phyloP scores from a whole-genome alignment of 2,329 filamentous ascomycete species.

The Fusarium udum region DNA sequence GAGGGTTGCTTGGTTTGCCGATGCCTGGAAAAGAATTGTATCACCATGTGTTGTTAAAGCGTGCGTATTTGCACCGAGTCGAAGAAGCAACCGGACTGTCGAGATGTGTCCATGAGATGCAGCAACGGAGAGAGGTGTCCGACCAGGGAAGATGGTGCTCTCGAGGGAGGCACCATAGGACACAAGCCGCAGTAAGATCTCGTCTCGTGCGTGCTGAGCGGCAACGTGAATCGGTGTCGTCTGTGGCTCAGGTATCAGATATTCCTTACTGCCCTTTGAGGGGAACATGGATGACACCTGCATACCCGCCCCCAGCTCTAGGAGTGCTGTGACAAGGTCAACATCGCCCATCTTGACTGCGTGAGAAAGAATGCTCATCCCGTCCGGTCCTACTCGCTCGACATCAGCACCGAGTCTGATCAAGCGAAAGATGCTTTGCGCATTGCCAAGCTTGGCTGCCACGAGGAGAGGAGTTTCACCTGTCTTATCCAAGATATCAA shows the following conservation, averaged over 20 bases:
- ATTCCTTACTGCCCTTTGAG: constrained; percentile 25
- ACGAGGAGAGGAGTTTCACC: constrained; percentile 43
- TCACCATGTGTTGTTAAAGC: constrained; percentile 42
- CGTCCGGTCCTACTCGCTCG: constrained; percentile 40
- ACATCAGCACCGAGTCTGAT: constrained; percentile 41
- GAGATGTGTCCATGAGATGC: constrained; percentile 42
- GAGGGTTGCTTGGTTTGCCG: constrained; percentile 40
- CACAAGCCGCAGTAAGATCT: constrained; percentile 39
- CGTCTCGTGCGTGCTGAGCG: constrained; percentile 42
- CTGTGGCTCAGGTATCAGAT: constrained; percentile 40
- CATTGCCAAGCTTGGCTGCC: constrained; percentile 43
- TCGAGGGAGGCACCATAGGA: constrained; percentile 40
- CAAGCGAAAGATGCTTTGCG: constrained; percentile 34
- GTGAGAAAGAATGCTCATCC: constrained; percentile 44
- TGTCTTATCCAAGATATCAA: constrained; percentile 36
- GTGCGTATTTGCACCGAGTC: constrained; percentile 38
- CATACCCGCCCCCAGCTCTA: constrained; percentile 38
- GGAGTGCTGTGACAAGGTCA: constrained; percentile 36
- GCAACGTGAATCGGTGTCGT: constrained; percentile 42
- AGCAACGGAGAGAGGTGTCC: constrained; percentile 40
- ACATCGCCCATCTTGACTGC: constrained; percentile 41
- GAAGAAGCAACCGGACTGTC: constrained; percentile 40
- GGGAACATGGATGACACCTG: constrained; percentile 9
- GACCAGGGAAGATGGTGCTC: constrained; percentile 42
- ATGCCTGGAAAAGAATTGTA: constrained; percentile 42